Evolutionary conservation across 169 alveolate genomes (phyloP), one percentile per base, ranked within the genome.

Genomic region (Plasmodium gaboni): DNA sequence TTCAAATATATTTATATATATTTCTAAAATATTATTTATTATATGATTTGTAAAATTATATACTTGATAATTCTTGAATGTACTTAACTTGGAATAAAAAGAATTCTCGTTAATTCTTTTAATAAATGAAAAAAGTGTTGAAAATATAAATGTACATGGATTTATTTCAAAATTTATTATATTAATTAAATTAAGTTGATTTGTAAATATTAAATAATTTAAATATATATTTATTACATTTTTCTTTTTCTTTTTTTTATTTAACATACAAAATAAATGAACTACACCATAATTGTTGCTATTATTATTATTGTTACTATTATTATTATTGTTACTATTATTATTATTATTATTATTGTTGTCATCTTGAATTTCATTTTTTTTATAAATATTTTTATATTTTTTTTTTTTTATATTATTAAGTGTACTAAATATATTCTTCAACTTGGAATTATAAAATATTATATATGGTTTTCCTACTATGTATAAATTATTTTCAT

Each of bases 381-480:
- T 63, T 13, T 64, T 69, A 24, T 48, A 46, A 0, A 32, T 32
- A 32, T 32, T 4, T 32, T 32, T 32, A 32, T 32, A 32, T 2
- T 19, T 28, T 17, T 13, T 5, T 7, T 13, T 13, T 22, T 19
- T 26, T 76, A 57, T 60, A 0, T 60, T 22, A 6, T n/a, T 42
- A 26, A 1, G 24, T 7, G 90, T 80, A 17, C 42, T 32, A n/a
- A 80, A 80, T 9, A 80, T 24, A 10, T 15, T 15, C 38, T 55
- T 76, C 2, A 67, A 1, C 12, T 65, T 80, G 5, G 22, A 0
- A 15, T 64, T 48, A 24, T 60, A 80, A 4, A 80, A 60, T 67
- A 12, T 2, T 48, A 80, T 1, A 53, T 80, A 50, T 48, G 92
- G 92, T 85, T 85, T 85, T 59, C 92, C 92, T 17, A 32, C 17